A percentile compares a stretch with the other conserved stretches of the same genome.
These are phyloP conservation scores for Microcyclospora pomicola DNA, from an alignment of 2,329 filamentous ascomycete genomes.

Conservation along the genomic window DNA sequence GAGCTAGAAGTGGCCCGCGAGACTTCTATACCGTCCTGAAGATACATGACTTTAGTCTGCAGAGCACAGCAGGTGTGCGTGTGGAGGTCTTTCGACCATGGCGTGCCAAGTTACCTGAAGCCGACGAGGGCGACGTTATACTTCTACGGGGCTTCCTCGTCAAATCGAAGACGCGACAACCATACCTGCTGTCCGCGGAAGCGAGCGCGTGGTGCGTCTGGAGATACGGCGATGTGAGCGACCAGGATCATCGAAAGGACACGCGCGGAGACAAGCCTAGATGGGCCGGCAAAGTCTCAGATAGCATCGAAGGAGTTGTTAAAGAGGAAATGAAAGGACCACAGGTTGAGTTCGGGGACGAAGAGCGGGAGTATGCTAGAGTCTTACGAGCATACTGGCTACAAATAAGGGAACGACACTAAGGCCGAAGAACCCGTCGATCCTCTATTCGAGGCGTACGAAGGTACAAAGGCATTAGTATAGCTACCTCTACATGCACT, in stretches of 20 bases:
- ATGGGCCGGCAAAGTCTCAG: slow-evolving; percentile 14
- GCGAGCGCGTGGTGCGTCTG: slow-evolving; percentile 36
- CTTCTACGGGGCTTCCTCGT: slow-evolving; percentile 31
- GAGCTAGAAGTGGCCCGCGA: slow-evolving; percentile 28
- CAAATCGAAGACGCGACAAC: slow-evolving; percentile 25
- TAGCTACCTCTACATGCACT: no score
- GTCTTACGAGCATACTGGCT: slow-evolving; percentile 29
- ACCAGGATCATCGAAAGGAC: slow-evolving; percentile 8
- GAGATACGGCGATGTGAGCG: slow-evolving; percentile 15
- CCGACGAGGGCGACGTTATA: slow-evolving; percentile 30
- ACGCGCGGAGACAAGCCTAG: slow-evolving; percentile 6
- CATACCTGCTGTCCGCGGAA: slow-evolving; percentile 27
- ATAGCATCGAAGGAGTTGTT: slow-evolving; percentile 11
- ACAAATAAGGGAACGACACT: neutral
- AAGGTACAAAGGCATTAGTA: no score
- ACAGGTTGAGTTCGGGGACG: slow-evolving; percentile 31
- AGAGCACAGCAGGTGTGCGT: slow-evolving; percentile 6
- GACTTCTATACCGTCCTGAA: slow-evolving; percentile 31
- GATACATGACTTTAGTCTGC: slow-evolving; percentile 26
- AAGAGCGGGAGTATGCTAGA: slow-evolving; percentile 29
- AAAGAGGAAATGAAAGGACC: slow-evolving; percentile 33
- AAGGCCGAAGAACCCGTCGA: no score
- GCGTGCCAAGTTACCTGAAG: slow-evolving; percentile 27
- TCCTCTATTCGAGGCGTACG: no score
- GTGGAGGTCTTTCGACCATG: slow-evolving; percentile 34